Conservation (phyloP, 495 filamentous ascomycete species). For the Xylaria intraflava region DNA sequence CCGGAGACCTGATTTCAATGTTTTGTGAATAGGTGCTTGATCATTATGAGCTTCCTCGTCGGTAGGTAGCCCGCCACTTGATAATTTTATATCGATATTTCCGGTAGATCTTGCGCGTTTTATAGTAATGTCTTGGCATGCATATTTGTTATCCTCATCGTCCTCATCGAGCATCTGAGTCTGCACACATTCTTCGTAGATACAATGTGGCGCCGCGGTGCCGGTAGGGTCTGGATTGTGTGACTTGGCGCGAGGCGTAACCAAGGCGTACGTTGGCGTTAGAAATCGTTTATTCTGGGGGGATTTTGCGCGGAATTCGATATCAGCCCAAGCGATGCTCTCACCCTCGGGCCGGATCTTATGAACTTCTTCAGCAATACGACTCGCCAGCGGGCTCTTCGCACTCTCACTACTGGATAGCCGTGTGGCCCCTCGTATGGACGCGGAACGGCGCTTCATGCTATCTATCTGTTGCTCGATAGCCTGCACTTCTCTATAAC, state of each 20-base stretch:
- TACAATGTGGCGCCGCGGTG: constrained; percentile 1
- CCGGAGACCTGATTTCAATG: neutral
- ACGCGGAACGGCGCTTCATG: constrained; percentile 24
- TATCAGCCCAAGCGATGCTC: constrained; percentile 4
- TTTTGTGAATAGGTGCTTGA: neutral
- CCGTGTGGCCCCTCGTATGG: constrained; percentile 1
- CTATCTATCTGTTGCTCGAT: constrained; percentile 28
- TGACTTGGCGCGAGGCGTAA: constrained; percentile 1
- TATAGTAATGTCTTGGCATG: neutral
- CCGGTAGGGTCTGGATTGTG: neutral
- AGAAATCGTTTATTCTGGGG: neutral
- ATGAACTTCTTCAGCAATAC: constrained; percentile 21
- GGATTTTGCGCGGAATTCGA: neutral
- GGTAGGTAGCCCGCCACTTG: neutral
- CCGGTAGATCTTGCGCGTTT: constrained; percentile 11
- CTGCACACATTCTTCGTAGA: constrained; percentile 17
- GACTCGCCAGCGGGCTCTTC: constrained; percentile 13
- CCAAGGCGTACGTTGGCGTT: neutral
- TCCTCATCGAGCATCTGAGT: constrained; percentile 21
- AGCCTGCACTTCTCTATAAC: constrained; percentile 26
- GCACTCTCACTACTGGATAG: constrained; percentile 8
- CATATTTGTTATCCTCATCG: constrained; percentile 38
- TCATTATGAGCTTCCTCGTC: neutral
- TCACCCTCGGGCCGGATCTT: constrained; percentile 15
- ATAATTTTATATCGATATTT: constrained; percentile 3